Percentiles rank a stretch among this genome's conserved stretches.
phyloP scores from a whole-genome alignment of 345 rosid species.

The Pseudoturritis turrita region DNA sequence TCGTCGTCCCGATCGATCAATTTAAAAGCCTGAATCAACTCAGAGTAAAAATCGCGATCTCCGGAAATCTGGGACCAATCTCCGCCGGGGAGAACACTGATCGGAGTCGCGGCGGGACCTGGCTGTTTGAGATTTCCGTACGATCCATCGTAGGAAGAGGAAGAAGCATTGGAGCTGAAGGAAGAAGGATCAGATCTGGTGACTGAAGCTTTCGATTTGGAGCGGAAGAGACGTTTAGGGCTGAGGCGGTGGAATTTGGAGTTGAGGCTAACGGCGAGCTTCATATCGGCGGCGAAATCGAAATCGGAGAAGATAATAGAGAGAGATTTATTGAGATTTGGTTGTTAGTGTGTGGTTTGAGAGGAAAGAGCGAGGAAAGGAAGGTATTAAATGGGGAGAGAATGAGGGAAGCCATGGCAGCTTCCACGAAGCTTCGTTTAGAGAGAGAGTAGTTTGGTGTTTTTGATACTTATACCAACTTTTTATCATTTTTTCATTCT shows the following conservation, averaged over 20 bases:
- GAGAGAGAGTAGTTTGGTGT: not conserved
- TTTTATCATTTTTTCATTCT: not conserved
- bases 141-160: constrained; percentile 40
- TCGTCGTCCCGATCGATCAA: constrained; percentile 54
- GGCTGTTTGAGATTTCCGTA: constrained; percentile 12
- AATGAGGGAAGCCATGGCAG: constrained; percentile 42
- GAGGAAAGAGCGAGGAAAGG: constrained; percentile 28
- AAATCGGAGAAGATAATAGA: not conserved
- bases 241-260: constrained; percentile 42
- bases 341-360: constrained; percentile 2
- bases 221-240: constrained; percentile 59
- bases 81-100: constrained; percentile 56
- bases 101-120: constrained; percentile 42
- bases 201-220: constrained; percentile 38
- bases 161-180: constrained; percentile 44
- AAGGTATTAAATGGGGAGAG: constrained; percentile 51
- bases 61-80: constrained; percentile 46
- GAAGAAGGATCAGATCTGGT: constrained; percentile 64
- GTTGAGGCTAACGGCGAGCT: constrained; percentile 33
- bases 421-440: constrained; percentile 81
- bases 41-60: constrained; percentile 31
- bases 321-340: not conserved
- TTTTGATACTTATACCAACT: constrained; percentile 14
- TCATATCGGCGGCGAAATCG: constrained; percentile 35
- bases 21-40: constrained; percentile 47